Base-by-base conservation (phyloP, 1,139 yeast genomes). In the Suhomyces bokatorum region DNA sequence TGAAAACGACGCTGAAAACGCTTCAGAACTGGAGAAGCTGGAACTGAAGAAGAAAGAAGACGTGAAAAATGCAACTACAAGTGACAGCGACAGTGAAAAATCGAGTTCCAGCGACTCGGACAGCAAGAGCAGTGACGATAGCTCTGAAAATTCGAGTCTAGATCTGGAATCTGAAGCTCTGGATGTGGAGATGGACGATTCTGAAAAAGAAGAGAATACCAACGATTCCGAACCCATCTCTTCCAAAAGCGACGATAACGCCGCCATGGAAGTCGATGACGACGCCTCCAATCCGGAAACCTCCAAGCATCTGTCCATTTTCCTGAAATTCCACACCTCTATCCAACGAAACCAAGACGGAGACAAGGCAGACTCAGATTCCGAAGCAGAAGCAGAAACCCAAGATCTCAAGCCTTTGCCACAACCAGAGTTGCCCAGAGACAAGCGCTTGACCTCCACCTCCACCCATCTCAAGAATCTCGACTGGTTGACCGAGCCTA, bases 381-480 rank as follows among this genome's bases (percentile, higher is more conserved):
- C 60, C 10, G 55, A 52, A 3, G 55, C 50, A 2, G 66, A 60
- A n/a, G 66, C 58, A 6, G 67, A 59, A n/a, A 56, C 56, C 6
- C 80, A 78, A 49, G 84, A 80, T 37, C 70, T 91, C 38, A 84
- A 77, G 3, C 96, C 97, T 11, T 69, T 91, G 42, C 97, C 97
- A 1, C 96, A 89, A 62, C 95, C 95, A 0, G 81, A 70, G 37
- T 67, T 81, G 30, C 86, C 86, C 3, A 64, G 73, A 53, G 85
- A 82, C 53, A 63, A 60, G 39, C 64, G 60, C 41, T 63, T 81
- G 22, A 60, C 69, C 4, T 58, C 77, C 12, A 67, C 66, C 17
- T 60, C 73, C 4, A 64, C 75, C 13, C 70, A 71, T 42, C 62
- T 69, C 38, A 72, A 69, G 24, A 70, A 66, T 48, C 60, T 83